Percentiles rank a stretch among this genome's conserved stretches.
Evolutionary conservation across 345 rosid genomes (phyloP).

Genomic region (Citrus australasica): DNA sequence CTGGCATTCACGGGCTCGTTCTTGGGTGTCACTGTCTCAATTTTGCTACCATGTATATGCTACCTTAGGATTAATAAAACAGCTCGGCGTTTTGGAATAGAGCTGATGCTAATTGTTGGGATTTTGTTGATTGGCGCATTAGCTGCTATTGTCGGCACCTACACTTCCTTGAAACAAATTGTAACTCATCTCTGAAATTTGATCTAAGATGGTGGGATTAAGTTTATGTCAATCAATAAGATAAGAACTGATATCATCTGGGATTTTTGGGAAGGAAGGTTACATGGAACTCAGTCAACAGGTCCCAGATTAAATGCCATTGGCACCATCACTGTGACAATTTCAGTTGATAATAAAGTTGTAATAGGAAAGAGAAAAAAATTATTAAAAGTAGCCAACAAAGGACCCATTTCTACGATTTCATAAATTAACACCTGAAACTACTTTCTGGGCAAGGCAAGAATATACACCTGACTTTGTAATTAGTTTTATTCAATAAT

Average conservation of each 20-base stretch:
- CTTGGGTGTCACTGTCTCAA: constrained; percentile 43
- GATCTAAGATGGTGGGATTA: background rate
- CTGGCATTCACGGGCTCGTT: constrained; percentile 67
- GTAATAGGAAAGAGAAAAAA: background rate
- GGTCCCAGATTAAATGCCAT: background rate
- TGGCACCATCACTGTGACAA: background rate
- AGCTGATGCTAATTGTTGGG: constrained; percentile 29
- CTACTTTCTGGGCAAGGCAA: too few species aligned
- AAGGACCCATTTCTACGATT: background rate
- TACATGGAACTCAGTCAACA: background rate
- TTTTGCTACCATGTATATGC: constrained; percentile 62
- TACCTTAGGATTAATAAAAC: constrained; percentile 45
- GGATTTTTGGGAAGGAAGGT: background rate
- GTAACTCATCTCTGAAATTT: constrained; percentile 29
- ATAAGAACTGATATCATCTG: background rate
- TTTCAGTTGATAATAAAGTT: background rate
- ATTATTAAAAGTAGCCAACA: background rate
- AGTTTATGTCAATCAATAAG: background rate
- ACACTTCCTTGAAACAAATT: constrained; percentile 45
- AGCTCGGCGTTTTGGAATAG: constrained; percentile 30
- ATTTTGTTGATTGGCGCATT: constrained; percentile 38
- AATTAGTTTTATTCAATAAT: background rate
- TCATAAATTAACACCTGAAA: background rate
- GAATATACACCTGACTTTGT: background rate
- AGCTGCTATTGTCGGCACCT: constrained; percentile 44